phyloP scores from a whole-genome alignment of 495 filamentous ascomycete genomes.

The Copromyces sp. region DNA sequence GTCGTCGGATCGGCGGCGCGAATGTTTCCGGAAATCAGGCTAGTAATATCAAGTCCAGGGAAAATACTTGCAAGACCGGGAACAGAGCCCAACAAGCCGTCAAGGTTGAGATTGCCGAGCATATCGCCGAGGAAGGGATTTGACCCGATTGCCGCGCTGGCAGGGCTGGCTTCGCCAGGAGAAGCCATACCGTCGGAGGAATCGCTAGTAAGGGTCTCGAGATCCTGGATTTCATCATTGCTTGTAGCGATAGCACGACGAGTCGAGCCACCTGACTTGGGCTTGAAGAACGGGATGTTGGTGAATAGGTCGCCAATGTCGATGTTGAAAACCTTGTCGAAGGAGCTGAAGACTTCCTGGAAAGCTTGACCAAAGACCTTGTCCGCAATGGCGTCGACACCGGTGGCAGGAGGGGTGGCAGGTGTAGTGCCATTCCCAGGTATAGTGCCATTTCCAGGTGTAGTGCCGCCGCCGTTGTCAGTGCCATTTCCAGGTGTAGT shows the following conservation, averaged over 20 bases:
- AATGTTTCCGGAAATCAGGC: neutral
- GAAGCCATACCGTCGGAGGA: neutral
- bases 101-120: neutral
- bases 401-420: neutral
- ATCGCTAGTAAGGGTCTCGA: neutral
- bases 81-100: neutral
- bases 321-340: neutral
- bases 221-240: neutral
- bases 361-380: neutral
- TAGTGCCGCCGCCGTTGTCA: too few species aligned
- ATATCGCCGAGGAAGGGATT: neutral
- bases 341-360: neutral
- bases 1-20: neutral
- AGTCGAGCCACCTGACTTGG: neutral
- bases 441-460: too few species aligned
- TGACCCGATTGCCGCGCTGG: neutral
- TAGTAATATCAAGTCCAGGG: neutral
- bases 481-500: too few species aligned
- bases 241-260: neutral
- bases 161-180: neutral
- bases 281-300: neutral
- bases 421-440: neutral
- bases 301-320: neutral
- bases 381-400: neutral
- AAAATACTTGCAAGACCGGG: neutral